Evolutionary conservation across 2,329 filamentous ascomycete genomes (phyloP).

Genomic region (Tolypocladium paradoxum): DNA sequence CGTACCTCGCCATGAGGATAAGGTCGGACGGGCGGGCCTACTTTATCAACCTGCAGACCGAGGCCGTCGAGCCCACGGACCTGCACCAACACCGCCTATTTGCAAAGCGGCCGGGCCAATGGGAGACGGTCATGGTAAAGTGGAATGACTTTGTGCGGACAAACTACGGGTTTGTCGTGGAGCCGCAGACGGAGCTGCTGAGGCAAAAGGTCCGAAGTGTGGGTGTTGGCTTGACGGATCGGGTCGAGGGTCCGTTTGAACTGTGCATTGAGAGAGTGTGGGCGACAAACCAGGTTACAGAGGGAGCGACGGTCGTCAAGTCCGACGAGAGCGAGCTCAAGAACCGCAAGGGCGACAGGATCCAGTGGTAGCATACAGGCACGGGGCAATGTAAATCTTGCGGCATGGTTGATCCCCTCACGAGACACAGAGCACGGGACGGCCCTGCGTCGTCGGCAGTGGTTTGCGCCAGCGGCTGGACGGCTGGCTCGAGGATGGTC

Average conservation of each 20-base stretch:
- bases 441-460: neutral
- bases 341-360: conserved; percentile 25
- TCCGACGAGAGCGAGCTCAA: conserved; percentile 18
- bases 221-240: conserved; percentile 81
- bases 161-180: conserved; percentile 82
- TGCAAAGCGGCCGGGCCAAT: conserved; percentile 65
- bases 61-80: conserved; percentile 88
- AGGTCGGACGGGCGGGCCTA: conserved; percentile 88
- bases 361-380: conserved; percentile 20
- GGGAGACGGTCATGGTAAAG: conserved; percentile 90
- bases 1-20: conserved; percentile 76
- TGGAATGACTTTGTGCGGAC: conserved; percentile 93
- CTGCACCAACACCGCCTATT: conserved; percentile 90
- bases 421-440: neutral
- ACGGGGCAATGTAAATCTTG: neutral
- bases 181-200: conserved; percentile 85
- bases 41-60: conserved; percentile 91
- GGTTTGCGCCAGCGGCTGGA: neutral
- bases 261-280: conserved; percentile 77
- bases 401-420: neutral
- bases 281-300: conserved; percentile 59
- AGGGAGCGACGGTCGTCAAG: conserved; percentile 10
- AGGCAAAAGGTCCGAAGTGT: conserved; percentile 76
- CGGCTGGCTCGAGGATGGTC: neutral
- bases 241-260: conserved; percentile 80